Conservation (phyloP, 768 basidiomycete species). For the Mycena floridula region DNA sequence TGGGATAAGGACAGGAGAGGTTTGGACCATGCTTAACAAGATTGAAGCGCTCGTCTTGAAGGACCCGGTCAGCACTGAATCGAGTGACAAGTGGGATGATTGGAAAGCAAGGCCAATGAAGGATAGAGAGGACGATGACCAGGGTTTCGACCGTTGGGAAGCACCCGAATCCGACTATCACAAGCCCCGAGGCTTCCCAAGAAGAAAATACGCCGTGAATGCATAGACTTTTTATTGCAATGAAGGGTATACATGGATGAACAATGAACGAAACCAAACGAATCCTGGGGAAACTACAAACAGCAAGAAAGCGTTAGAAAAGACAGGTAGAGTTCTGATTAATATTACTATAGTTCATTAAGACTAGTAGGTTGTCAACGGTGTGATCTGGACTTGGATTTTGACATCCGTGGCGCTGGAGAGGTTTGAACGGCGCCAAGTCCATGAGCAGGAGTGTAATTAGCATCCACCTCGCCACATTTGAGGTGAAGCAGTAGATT, state of each 20-base stretch:
- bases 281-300: neutral
- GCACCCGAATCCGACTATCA: neutral
- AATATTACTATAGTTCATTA: neutral
- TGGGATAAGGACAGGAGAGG: slow-evolving; percentile 40
- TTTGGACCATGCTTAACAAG: slow-evolving; percentile 41
- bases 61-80: slow-evolving; percentile 12
- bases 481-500: slow-evolving; percentile 77
- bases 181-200: neutral
- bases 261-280: neutral
- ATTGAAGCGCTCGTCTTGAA: slow-evolving; percentile 36
- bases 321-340: neutral
- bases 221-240: neutral
- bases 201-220: neutral
- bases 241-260: neutral
- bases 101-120: slow-evolving; percentile 40
- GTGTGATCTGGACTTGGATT: slow-evolving; percentile 53
- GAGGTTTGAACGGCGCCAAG: slow-evolving; percentile 57
- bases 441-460: slow-evolving; percentile 76
- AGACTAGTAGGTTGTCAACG: slow-evolving; percentile 23
- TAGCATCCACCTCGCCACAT: slow-evolving; percentile 67
- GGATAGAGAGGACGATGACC: slow-evolving; percentile 27
- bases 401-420: slow-evolving; percentile 40
- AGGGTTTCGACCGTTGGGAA: slow-evolving; percentile 49
- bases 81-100: slow-evolving; percentile 25
- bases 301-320: neutral